phyloP scores from a whole-genome alignment of 2,329 filamentous ascomycete species.

The Trichoderma lentiforme region DNA sequence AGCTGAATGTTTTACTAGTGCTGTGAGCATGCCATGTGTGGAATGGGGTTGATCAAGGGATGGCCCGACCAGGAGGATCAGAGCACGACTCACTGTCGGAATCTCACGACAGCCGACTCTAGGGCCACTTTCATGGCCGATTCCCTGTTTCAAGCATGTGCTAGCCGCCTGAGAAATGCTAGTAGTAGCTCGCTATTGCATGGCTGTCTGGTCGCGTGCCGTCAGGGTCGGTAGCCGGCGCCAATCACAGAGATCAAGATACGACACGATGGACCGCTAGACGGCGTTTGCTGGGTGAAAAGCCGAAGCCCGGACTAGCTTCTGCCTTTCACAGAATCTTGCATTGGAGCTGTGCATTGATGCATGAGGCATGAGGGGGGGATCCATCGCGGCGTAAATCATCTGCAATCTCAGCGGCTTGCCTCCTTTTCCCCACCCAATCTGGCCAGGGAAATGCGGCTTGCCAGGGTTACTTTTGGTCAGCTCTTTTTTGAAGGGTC shows the following conservation, averaged over 20 bases:
- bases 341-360: not conserved
- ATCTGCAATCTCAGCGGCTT: slow-evolving; percentile 11
- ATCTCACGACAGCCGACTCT: not conserved
- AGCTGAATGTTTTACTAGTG: not conserved
- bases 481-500: not conserved
- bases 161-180: not conserved
- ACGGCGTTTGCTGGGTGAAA: not conserved
- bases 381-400: slow-evolving; percentile 2
- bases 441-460: slow-evolving; percentile 12
- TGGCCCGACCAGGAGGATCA: not conserved
- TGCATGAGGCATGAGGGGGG: not conserved
- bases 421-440: slow-evolving; percentile 17
- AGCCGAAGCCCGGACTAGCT: not conserved
- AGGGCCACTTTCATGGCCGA: not conserved
- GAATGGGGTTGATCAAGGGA: slow-evolving; percentile 2
- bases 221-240: not conserved
- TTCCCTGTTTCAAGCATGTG: not conserved
- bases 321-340: not conserved
- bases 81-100: not conserved
- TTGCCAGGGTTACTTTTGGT: not conserved
- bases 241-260: not conserved
- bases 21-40: not conserved
- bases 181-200: not conserved
- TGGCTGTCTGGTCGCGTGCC: slow-evolving; percentile 3
- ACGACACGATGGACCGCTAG: not conserved